phyloP scores from a whole-genome alignment of 257 asterid genomes.

The Cordia subcordata region DNA sequence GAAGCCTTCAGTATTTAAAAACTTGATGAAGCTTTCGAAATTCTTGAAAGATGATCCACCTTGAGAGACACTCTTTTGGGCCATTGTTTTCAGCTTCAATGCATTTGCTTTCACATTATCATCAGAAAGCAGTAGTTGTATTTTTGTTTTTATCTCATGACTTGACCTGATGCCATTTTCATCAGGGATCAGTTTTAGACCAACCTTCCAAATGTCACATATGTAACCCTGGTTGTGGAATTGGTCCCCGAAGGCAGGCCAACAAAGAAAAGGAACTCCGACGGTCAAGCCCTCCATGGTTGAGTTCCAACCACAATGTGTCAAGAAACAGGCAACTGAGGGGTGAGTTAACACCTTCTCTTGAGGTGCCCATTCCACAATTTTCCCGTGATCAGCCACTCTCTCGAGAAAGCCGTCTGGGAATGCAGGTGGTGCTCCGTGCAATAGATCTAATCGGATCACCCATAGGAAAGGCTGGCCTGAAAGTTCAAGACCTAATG shows the following conservation, averaged over 20 bases:
- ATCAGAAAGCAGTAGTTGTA: slow-evolving; percentile 15
- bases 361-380: slow-evolving; percentile 42
- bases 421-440: slow-evolving; percentile 20
- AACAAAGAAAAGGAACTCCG: slow-evolving; percentile 39
- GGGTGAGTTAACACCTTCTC: slow-evolving; percentile 34
- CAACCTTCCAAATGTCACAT: slow-evolving; percentile 38
- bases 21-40: slow-evolving; percentile 17
- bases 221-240: slow-evolving; percentile 29
- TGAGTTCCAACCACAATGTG: slow-evolving; percentile 51
- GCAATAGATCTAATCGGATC: slow-evolving; percentile 24
- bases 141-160: slow-evolving; percentile 32
- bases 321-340: slow-evolving; percentile 29
- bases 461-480: slow-evolving; percentile 27
- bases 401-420: slow-evolving; percentile 34
- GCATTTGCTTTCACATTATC: slow-evolving; percentile 27
- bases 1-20: background rate
- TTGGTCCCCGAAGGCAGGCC: slow-evolving; percentile 44
- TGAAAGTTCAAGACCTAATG: slow-evolving; percentile 24
- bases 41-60: slow-evolving; percentile 37
- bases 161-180: slow-evolving; percentile 32
- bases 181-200: slow-evolving; percentile 23
- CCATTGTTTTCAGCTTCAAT: slow-evolving; percentile 23
- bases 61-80: slow-evolving; percentile 18
- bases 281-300: slow-evolving; percentile 24
- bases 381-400: slow-evolving; percentile 21